phyloP scores from a whole-genome alignment of 805 yeast species.

The Maudiozyma saulgeensis region DNA sequence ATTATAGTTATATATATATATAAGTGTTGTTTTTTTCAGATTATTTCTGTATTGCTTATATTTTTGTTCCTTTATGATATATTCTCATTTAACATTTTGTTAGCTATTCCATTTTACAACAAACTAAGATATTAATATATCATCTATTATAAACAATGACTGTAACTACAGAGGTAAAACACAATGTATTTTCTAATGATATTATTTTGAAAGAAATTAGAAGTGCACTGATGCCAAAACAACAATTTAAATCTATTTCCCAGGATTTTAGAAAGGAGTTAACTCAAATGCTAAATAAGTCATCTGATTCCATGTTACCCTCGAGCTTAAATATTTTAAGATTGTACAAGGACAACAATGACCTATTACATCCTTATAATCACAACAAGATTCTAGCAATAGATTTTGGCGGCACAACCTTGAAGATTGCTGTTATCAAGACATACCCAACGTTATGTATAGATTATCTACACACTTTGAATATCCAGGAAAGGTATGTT shows the following conservation, averaged over 20 bases:
- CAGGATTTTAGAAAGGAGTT: constrained; percentile 12
- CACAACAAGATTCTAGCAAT: constrained; percentile 12
- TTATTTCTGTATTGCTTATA: too few relatives aligned
- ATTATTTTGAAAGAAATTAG: constrained; percentile 20
- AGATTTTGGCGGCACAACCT: constrained; percentile 24
- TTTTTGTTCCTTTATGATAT: too few relatives aligned
- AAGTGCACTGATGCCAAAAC: constrained; percentile 7
- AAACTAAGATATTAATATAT: too few relatives aligned
- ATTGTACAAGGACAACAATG: neutral
- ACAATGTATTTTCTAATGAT: neutral
- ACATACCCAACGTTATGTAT: constrained; percentile 9
- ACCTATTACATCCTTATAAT: neutral
- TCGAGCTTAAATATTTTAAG: constrained; percentile 2
- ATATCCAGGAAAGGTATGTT: constrained; percentile 10
- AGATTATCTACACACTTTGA: constrained; percentile 7
- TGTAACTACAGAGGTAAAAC: neutral
- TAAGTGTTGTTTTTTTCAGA: too few relatives aligned
- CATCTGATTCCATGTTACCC: constrained; percentile 18
- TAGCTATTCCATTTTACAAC: too few relatives aligned
- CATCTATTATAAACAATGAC: neutral
- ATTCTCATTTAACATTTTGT: too few relatives aligned
- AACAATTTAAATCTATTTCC: constrained; percentile 7
- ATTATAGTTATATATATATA: too few relatives aligned
- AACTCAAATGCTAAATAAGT: constrained; percentile 9
- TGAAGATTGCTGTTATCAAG: constrained; percentile 17